Conservation (phyloP, 139 green algal species). For the Astrephomene gubernaculifera region DNA sequence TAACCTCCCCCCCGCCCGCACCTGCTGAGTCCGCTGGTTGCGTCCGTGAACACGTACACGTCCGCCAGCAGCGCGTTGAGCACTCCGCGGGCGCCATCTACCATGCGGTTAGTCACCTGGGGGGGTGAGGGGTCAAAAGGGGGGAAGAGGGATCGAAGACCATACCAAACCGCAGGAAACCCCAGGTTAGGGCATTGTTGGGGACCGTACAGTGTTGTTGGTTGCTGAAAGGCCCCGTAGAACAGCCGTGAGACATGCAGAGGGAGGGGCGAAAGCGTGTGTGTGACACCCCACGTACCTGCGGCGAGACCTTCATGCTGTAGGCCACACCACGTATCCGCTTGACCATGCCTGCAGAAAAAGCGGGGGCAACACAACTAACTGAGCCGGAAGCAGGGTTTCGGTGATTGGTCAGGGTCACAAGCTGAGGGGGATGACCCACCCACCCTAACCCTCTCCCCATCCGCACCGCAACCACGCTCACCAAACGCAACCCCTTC, state of each 20-base stretch:
- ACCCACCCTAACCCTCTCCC: too few species aligned
- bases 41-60: conserved; percentile 99
- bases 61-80: conserved; percentile 96
- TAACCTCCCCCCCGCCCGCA: conserved; percentile 48
- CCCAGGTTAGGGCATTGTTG: too few species aligned
- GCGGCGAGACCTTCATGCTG: conserved; percentile 63
- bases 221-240: background rate
- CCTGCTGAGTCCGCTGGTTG: conserved; percentile 80
- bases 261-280: too few species aligned
- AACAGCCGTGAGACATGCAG: background rate
- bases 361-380: too few species aligned
- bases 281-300: conserved; percentile 2
- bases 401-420: too few species aligned
- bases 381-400: too few species aligned
- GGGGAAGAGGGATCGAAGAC: conserved; percentile 34
- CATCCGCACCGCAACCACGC: too few species aligned
- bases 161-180: too few species aligned
- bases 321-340: conserved; percentile 95
- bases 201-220: too few species aligned
- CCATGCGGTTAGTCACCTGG: conserved; percentile 92
- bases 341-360: conserved; percentile 95
- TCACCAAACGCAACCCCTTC: too few species aligned
- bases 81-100: conserved; percentile 86
- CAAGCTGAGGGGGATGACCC: too few species aligned
- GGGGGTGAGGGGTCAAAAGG: conserved; percentile 1